phyloP scores from a whole-genome alignment of 139 green algal species.

The Chlorella vulgaris region DNA sequence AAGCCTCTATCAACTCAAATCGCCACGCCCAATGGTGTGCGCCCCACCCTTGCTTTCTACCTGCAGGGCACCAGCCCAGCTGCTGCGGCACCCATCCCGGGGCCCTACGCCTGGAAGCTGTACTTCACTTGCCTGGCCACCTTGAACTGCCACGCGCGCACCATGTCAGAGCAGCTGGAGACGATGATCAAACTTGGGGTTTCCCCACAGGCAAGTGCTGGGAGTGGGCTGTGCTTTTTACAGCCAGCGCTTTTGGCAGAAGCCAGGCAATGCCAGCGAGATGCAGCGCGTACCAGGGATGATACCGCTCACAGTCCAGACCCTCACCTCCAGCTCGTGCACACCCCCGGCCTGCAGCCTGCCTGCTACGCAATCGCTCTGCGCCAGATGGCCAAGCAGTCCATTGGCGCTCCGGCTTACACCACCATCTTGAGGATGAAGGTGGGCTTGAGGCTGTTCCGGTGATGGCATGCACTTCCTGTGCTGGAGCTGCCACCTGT shows the following conservation, averaged over 20 bases:
- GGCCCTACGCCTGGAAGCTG: slow-evolving; percentile 24
- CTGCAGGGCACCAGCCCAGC: background rate
- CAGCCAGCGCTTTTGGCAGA: background rate
- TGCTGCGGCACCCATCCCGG: background rate
- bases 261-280: background rate
- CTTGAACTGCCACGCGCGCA: background rate
- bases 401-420: slow-evolving; percentile 4
- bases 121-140: slow-evolving; percentile 12
- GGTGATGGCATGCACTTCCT: background rate
- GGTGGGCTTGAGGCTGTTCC: background rate
- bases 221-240: background rate
- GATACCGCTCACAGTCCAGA: background rate
- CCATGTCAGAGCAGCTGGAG: background rate
- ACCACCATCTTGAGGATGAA: slow-evolving; percentile 12
- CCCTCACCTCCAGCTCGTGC: background rate
- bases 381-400: background rate
- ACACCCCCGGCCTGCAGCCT: background rate
- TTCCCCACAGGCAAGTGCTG: background rate
- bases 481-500: background rate
- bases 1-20: background rate
- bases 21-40: background rate
- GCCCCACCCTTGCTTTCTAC: background rate
- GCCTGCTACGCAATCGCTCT: slow-evolving; percentile 18
- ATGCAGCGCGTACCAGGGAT: background rate
- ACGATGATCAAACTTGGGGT: slow-evolving; percentile 6